Conservation (phyloP, 1,284 basidiomycete species). For the Sphagnurus paluster region DNA sequence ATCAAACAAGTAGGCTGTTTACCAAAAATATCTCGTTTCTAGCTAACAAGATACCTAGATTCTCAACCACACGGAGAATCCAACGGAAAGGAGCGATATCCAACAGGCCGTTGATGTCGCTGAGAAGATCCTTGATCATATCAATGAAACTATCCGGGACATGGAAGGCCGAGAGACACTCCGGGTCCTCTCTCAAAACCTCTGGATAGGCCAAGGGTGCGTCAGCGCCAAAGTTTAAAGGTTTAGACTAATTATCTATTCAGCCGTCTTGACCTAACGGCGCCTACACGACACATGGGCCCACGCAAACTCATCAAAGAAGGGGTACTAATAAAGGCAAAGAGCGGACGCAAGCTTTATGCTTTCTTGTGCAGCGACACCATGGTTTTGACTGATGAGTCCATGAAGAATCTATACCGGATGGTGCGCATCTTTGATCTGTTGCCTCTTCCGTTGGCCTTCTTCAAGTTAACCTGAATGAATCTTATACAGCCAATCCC, state of each 20-base stretch:
- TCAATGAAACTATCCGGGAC: slow-evolving; percentile 91
- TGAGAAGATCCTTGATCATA: slow-evolving; percentile 73
- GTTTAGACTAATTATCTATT: background rate
- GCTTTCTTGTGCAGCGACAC: slow-evolving; percentile 83
- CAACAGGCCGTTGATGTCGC: slow-evolving; percentile 60
- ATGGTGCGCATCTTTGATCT: slow-evolving; percentile 57
- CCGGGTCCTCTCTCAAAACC: slow-evolving; percentile 67
- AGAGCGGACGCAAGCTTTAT: slow-evolving; percentile 78
- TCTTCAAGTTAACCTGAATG: slow-evolving; percentile 2
- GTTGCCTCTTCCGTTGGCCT: too few relatives aligned
- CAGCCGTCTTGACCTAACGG: slow-evolving; percentile 87
- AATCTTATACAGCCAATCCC: slow-evolving; percentile 61
- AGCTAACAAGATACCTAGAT: slow-evolving; percentile 48
- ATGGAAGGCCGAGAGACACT: slow-evolving; percentile 79
- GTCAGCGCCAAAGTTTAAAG: slow-evolving; percentile 21
- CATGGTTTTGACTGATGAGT: slow-evolving; percentile 74
- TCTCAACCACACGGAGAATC: slow-evolving; percentile 72
- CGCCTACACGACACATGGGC: slow-evolving; percentile 81
- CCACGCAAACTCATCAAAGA: slow-evolving; percentile 77
- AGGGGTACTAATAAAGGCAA: slow-evolving; percentile 77
- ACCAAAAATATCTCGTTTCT: background rate
- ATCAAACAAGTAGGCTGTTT: slow-evolving; percentile 64
- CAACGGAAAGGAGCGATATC: slow-evolving; percentile 58
- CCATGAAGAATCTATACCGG: slow-evolving; percentile 69
- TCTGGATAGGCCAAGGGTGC: slow-evolving; percentile 87